Base-by-base conservation (phyloP, 1,284 basidiomycete species). In the Apiotrichum sp. region DNA sequence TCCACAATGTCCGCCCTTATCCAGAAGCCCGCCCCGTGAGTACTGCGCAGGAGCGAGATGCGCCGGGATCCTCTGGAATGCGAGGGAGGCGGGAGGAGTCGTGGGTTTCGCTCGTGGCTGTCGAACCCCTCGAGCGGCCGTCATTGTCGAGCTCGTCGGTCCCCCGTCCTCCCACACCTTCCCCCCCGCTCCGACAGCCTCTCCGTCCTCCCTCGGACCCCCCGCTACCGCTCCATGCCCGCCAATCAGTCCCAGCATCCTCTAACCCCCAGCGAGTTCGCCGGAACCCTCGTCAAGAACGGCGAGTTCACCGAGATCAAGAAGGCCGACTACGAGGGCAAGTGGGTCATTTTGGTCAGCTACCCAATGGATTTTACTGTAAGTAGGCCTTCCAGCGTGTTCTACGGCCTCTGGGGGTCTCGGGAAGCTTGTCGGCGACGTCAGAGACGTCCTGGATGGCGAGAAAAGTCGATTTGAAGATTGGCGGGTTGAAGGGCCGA, bases 261-360 rank as follows among this genome's bases (percentile, higher is more conserved):
- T 50, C 49, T 14, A 52, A 49, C 14, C 11, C 22, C 13, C 54
- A 72, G 69, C 62, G 62, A 56, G 32, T 92, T 93, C 80, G 84
- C 80, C 65, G 85, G 87, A 51, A 80, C 84, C 51, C 84, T 86
- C 62, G 86, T 93, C 67, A 78, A 85, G 62, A 84, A 87, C 48
- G 86, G 88, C 59, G 73, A 81, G 59, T 90, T 93, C 78, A 80
- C 84, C 69, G 84, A 91, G 38, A 77, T 91, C 62, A 83, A 85
- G 45, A 78, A 91, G 56, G 76, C 81, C 10, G 83, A 88, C 65
- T 89, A 81, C 77, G 77, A 83, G 56, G 89, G 90, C 50, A 84
- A 89, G 84, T 93, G 90, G 90, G 83, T 87, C 29, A 79, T 89
- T 44, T 80, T 89, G 16, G 79, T 88, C 75, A 89, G 88, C 78